Evolutionary conservation across 306 rosid genomes (phyloP).

Genomic region (Lagenaria siceraria): DNA sequence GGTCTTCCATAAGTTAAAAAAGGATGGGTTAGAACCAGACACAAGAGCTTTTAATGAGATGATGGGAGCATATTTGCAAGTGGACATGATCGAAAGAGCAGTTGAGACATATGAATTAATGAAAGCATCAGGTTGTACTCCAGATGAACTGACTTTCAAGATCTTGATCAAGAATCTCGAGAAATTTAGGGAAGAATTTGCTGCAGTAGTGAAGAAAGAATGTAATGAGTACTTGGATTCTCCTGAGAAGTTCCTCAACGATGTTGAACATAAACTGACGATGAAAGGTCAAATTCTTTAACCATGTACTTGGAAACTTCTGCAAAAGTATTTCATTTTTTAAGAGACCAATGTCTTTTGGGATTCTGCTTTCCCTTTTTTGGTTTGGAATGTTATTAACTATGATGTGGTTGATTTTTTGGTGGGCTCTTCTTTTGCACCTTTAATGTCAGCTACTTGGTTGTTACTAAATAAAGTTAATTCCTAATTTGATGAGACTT

Average conservation of each 20-base stretch:
- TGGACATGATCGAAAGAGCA: slow-evolving; percentile 40
- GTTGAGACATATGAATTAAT: slow-evolving; percentile 35
- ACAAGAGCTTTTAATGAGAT: slow-evolving; percentile 52
- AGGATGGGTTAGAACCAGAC: slow-evolving; percentile 41
- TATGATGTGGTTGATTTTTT: too few relatives aligned
- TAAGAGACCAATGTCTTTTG: neutral
- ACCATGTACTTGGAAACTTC: neutral
- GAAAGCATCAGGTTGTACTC: slow-evolving; percentile 51
- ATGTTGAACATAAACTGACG: slow-evolving; percentile 23
- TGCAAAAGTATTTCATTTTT: neutral
- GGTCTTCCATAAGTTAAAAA: slow-evolving; percentile 22
- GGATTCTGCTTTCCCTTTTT: too few relatives aligned
- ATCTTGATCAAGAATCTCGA: slow-evolving; percentile 42
- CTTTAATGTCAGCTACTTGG: too few relatives aligned
- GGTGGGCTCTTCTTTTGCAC: too few relatives aligned
- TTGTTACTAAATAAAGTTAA: too few relatives aligned
- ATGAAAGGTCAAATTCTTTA: slow-evolving; percentile 14
- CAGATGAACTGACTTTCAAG: slow-evolving; percentile 51
- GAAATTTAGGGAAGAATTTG: slow-evolving; percentile 32
- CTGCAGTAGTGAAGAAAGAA: slow-evolving; percentile 36
- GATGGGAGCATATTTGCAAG: slow-evolving; percentile 59
- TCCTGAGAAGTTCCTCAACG: slow-evolving; percentile 28
- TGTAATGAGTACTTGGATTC: slow-evolving; percentile 29
- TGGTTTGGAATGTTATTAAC: too few relatives aligned
- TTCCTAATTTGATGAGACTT: too few relatives aligned